Percentiles rank a stretch among this genome's conserved stretches.
Evolutionary conservation across 176 grass and related monocot species (phyloP).

Genomic region (Oryza rufipogon): DNA sequence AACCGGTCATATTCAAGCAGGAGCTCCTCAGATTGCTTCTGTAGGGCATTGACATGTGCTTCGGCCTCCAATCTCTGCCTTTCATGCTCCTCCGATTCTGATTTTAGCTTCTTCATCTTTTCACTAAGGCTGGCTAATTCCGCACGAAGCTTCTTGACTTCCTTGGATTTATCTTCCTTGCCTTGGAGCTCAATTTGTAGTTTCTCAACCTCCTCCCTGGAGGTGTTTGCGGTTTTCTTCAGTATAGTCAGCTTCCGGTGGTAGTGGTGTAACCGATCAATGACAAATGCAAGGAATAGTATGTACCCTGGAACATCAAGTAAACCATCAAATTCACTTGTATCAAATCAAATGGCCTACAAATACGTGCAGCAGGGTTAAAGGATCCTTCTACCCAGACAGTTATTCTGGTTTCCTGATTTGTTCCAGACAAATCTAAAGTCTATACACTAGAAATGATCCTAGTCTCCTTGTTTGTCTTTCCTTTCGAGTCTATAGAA

Average conservation of each 20-base stretch:
- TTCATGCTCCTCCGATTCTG: slow-evolving; percentile 47
- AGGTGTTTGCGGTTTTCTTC: slow-evolving; percentile 46
- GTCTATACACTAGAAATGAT: neutral
- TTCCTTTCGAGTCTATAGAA: neutral
- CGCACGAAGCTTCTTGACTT: slow-evolving; percentile 46
- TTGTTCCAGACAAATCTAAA: neutral
- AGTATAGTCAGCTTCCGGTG: slow-evolving; percentile 49
- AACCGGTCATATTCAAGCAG: slow-evolving; percentile 66
- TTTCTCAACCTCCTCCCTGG: slow-evolving; percentile 60
- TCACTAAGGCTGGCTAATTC: slow-evolving; percentile 45
- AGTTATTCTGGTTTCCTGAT: neutral
- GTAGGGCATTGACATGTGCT: slow-evolving; percentile 52
- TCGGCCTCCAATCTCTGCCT: slow-evolving; percentile 48
- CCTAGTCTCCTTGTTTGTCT: neutral
- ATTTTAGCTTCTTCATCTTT: slow-evolving; percentile 56
- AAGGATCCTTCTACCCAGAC: neutral
- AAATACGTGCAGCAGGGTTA: neutral
- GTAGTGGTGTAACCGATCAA: slow-evolving; percentile 62
- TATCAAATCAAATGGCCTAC: neutral
- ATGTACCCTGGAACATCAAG: slow-evolving; percentile 50
- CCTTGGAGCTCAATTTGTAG: slow-evolving; percentile 55
- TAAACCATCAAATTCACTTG: neutral
- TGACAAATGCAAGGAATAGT: slow-evolving; percentile 65
- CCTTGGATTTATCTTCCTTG: slow-evolving; percentile 34
- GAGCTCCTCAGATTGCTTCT: slow-evolving; percentile 62